A percentile compares a stretch with the other conserved stretches of the same genome.
Conservation (phyloP, 805 yeast genomes). For the Kuraishia piskuri region DNA sequence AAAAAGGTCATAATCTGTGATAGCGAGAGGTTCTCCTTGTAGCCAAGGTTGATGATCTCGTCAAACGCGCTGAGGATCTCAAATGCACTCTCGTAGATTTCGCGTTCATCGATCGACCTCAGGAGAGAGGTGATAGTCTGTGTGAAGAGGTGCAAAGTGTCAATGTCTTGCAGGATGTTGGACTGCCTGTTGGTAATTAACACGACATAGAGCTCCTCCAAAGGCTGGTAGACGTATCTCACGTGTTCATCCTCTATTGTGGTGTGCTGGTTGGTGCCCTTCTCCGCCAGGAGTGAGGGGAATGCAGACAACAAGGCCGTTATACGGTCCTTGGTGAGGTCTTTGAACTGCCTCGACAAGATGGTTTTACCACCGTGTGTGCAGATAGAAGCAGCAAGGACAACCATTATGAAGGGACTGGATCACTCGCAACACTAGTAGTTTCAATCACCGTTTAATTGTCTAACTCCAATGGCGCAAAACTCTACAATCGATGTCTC, state of each 20-base stretch:
- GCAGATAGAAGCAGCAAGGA: slow-evolving; percentile 90
- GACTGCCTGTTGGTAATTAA: slow-evolving; percentile 85
- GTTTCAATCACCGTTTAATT: no score
- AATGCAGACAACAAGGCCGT: slow-evolving; percentile 79
- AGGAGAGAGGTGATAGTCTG: slow-evolving; percentile 73
- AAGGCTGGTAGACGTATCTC: slow-evolving; percentile 91
- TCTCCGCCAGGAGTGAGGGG: slow-evolving; percentile 67
- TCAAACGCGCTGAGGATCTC: slow-evolving; percentile 89
- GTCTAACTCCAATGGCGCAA: no score
- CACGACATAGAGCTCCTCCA: slow-evolving; percentile 88
- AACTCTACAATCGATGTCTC: not conserved
- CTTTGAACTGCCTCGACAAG: slow-evolving; percentile 86
- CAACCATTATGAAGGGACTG: slow-evolving; percentile 39
- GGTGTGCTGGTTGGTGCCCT: slow-evolving; percentile 73
- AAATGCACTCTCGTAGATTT: slow-evolving; percentile 76
- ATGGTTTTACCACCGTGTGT: slow-evolving; percentile 90
- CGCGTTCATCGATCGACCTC: slow-evolving; percentile 69
- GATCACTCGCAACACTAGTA: no score
- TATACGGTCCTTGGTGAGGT: slow-evolving; percentile 75
- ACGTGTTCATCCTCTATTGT: slow-evolving; percentile 88
- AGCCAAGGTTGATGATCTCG: slow-evolving; percentile 85
- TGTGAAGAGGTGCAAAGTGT: slow-evolving; percentile 78
- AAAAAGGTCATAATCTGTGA: slow-evolving; percentile 81
- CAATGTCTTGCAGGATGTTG: slow-evolving; percentile 89
- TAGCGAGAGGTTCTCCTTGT: slow-evolving; percentile 75